Percentiles rank a stretch among this genome's conserved stretches.
Evolutionary conservation across 2,329 filamentous ascomycete species (phyloP).

Genomic region (Chrysosporium queenslandicum): DNA sequence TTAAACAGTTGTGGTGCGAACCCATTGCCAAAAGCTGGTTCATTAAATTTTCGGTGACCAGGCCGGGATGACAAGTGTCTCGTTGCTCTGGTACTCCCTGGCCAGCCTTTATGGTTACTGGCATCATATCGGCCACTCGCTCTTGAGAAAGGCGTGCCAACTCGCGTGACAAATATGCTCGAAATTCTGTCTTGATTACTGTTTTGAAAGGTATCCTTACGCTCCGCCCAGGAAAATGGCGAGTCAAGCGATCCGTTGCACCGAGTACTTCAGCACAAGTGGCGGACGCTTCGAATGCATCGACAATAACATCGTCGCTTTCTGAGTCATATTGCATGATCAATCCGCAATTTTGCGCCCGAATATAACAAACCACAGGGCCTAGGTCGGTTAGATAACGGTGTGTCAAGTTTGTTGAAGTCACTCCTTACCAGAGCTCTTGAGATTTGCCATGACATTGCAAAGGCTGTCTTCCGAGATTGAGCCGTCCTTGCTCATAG

Average conservation of each 20-base stretch:
- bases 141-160: slow-evolving; percentile 29
- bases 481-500: too few species aligned
- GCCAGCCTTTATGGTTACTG: slow-evolving; percentile 7
- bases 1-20: slow-evolving; percentile 14
- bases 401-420: too few species aligned
- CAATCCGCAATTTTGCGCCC: slow-evolving; percentile 38
- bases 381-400: slow-evolving; percentile 15
- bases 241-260: slow-evolving; percentile 30
- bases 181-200: slow-evolving; percentile 21
- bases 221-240: slow-evolving; percentile 36
- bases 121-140: slow-evolving; percentile 25
- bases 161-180: slow-evolving; percentile 22
- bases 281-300: slow-evolving; percentile 41
- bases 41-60: slow-evolving; percentile 44
- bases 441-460: too few species aligned
- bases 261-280: slow-evolving; percentile 28
- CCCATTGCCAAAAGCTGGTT: slow-evolving; percentile 37
- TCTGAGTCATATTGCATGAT: slow-evolving; percentile 26
- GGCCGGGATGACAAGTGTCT: slow-evolving; percentile 40
- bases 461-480: too few species aligned
- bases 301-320: slow-evolving; percentile 23
- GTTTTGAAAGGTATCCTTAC: slow-evolving; percentile 20
- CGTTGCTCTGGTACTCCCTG: slow-evolving; percentile 30
- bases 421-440: too few species aligned
- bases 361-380: slow-evolving; percentile 32